Base-by-base conservation (phyloP, 179 eudicot species). In the Drosera spatulata region DNA sequence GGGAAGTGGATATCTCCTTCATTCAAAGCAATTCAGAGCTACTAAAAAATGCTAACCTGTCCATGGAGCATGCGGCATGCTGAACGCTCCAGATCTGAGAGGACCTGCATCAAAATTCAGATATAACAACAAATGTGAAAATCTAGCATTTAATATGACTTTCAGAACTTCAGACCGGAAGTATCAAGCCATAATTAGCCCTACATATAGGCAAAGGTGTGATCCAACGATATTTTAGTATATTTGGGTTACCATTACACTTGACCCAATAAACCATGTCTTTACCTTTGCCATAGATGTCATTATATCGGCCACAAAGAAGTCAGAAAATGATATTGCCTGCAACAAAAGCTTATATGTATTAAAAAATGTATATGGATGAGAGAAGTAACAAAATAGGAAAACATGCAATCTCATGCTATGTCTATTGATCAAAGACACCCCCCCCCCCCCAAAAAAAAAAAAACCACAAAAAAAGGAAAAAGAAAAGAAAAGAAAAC, bases 211-310 rank as follows among this genome's bases (percentile, higher is more conserved):
- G n/a, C n/a, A n/a, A n/a, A n/a, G n/a, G n/a, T n/a, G n/a, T n/a
- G n/a, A n/a, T n/a, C n/a, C n/a, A n/a, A n/a, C n/a, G n/a, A n/a
- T n/a, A n/a, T n/a, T n/a, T n/a, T n/a, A n/a, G 33, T 22, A 22
- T 22, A 22, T 22, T 22, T 22, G 0, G 33, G 33, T 22, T 22
- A 22, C 33, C 33, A 22, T 22, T 22, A 22, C 33, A 22, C 33
- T 22, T 22, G 33, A 22, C 33, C 33, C 33, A 22, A 58, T 15
- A 55, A 60, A 48, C 22, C 41, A 43, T 33, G 15, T 43, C 40
- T 44, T 53, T 80, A 93, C 99, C 99, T 93, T 93, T 41, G 99
- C 78, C 99, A 93, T 93, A 13, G 99, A 93, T 59, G 99, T 93
- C 69, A 93, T 73, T 65, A 89, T 93, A 81, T 93, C 99, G 73